phyloP scores from a whole-genome alignment of 2,329 filamentous ascomycete genomes.

The Geosmithia flava region DNA sequence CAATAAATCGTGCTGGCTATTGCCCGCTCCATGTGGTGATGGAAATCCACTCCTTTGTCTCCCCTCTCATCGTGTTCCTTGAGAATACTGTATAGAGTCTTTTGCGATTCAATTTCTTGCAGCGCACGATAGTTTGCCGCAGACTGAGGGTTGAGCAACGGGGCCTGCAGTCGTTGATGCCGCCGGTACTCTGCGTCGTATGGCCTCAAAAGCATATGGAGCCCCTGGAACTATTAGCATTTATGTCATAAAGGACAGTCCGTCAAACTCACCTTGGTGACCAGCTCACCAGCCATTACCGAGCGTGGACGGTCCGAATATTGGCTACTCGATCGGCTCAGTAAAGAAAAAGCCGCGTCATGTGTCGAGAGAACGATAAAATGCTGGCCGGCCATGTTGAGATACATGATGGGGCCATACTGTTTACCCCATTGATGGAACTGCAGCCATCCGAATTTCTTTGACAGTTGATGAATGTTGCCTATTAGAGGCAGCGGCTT shows the following conservation, averaged over 20 bases:
- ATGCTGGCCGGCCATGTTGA: slow-evolving; percentile 9
- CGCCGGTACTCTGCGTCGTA: slow-evolving; percentile 25
- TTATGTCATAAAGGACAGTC: no score
- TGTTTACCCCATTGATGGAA: slow-evolving; percentile 5
- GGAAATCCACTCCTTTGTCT: slow-evolving; percentile 12
- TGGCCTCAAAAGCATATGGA: slow-evolving; percentile 25
- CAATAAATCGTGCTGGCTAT: slow-evolving; percentile 23
- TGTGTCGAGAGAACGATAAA: slow-evolving; percentile 9
- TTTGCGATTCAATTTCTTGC: slow-evolving; percentile 31
- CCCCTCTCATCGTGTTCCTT: slow-evolving; percentile 12
- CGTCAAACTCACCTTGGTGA: slow-evolving; percentile 8
- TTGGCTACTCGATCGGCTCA: slow-evolving; percentile 6
- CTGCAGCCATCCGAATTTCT: slow-evolving; percentile 22
- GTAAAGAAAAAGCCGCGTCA: slow-evolving; percentile 9
- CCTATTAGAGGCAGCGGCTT: slow-evolving; percentile 9
- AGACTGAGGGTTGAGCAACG: slow-evolving; percentile 15
- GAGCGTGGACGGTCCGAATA: slow-evolving; percentile 18
- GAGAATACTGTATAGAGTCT: slow-evolving; percentile 28
- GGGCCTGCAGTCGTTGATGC: slow-evolving; percentile 24
- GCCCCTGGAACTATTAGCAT: slow-evolving; percentile 8
- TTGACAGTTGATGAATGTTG: slow-evolving; percentile 11
- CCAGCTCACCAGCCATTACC: slow-evolving; percentile 33
- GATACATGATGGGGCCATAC: slow-evolving; percentile 10
- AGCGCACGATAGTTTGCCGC: slow-evolving; percentile 22
- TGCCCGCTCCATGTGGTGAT: slow-evolving; percentile 18